A percentile compares a stretch with the other conserved stretches of the same genome.
phyloP scores from a whole-genome alignment of 345 rosid genomes.

The Populus alba region DNA sequence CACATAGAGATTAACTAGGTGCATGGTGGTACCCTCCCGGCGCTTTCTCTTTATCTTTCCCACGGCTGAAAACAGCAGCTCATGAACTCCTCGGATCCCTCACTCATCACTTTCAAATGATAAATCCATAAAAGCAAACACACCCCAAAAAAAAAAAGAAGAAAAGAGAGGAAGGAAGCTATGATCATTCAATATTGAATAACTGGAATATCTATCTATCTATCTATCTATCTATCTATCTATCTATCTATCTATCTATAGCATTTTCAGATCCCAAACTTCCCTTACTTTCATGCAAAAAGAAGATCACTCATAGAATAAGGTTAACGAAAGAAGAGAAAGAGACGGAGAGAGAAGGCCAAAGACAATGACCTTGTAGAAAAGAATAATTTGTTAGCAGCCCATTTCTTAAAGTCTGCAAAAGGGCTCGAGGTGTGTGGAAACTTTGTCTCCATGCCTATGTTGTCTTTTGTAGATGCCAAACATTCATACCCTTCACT shows the following conservation, averaged over 20 bases:
- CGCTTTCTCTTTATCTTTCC: constrained; percentile 3
- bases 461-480: constrained; percentile 39
- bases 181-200: too few relatives aligned
- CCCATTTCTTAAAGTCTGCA: too few relatives aligned
- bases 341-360: neutral
- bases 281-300: constrained; percentile 58
- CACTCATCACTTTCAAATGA: constrained; percentile 52
- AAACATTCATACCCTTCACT: neutral
- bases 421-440: constrained; percentile 20
- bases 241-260: constrained; percentile 3
- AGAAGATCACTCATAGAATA: neutral
- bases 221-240: constrained; percentile 3
- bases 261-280: constrained; percentile 32
- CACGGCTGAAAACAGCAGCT: constrained; percentile 17
- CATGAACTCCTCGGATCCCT: constrained; percentile 53
- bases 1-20: neutral
- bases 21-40: neutral
- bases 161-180: too few relatives aligned
- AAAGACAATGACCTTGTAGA: constrained; percentile 28
- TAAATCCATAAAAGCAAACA: constrained; percentile 19
- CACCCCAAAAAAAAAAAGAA: constrained; percentile 4
- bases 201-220: neutral
- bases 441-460: constrained; percentile 42
- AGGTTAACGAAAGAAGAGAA: constrained; percentile 11
- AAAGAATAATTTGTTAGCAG: constrained; percentile 30